Percentiles rank a stretch among this genome's conserved stretches.
Conservation (phyloP, 2,329 filamentous ascomycete genomes). For the Pestalotiopsis sp. region DNA sequence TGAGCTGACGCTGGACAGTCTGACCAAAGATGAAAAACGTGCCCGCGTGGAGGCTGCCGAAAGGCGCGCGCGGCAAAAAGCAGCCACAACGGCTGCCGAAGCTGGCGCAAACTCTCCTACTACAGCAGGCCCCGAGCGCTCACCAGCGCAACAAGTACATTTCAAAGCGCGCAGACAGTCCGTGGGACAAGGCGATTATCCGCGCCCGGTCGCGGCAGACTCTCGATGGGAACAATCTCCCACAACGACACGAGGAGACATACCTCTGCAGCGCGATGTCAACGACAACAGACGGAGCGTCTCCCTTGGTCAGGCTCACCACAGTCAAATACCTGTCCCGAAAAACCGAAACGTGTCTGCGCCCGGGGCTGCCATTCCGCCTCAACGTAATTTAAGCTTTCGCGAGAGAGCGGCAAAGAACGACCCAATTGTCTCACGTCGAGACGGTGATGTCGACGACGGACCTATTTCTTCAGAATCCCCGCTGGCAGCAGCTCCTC, state of each 20-base stretch:
- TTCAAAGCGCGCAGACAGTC: constrained; percentile 32
- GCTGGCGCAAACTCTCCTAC: constrained; percentile 23
- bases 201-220: constrained; percentile 23
- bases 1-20: constrained; percentile 86
- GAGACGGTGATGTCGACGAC: constrained; percentile 25
- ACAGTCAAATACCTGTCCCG: constrained; percentile 29
- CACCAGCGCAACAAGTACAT: constrained; percentile 34
- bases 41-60: constrained; percentile 85
- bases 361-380: constrained; percentile 36
- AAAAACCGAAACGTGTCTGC: constrained; percentile 26
- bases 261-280: constrained; percentile 34
- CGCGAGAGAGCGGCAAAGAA: constrained; percentile 58
- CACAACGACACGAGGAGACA: constrained; percentile 25
- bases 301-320: constrained; percentile 30
- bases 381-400: constrained; percentile 61
- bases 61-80: constrained; percentile 67
- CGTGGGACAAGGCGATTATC: constrained; percentile 26
- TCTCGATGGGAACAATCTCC: constrained; percentile 28
- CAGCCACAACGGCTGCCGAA: constrained; percentile 37
- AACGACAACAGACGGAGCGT: constrained; percentile 32
- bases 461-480: constrained; percentile 22
- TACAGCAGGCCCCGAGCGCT: constrained; percentile 20
- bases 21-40: constrained; percentile 94
- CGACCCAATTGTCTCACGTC: constrained; percentile 39
- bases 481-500: constrained; percentile 32